phyloP scores from a whole-genome alignment of 2,329 filamentous ascomycete genomes.

The Trichoderma oligosporum region DNA sequence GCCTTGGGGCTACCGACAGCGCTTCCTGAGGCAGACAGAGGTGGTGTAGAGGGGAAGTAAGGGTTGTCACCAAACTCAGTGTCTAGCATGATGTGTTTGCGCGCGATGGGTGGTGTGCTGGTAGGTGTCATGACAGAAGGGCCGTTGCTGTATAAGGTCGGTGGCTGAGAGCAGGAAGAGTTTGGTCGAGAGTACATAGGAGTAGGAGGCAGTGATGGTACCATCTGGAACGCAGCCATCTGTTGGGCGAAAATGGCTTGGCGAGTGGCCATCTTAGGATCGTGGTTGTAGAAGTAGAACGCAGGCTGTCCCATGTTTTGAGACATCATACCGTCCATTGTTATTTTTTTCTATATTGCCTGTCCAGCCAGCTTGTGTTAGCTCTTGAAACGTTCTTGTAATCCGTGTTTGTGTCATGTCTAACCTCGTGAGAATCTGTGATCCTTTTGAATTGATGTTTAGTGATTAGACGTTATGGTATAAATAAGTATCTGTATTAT shows the following conservation, averaged over 20 bases:
- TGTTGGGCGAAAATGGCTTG: constrained; percentile 67
- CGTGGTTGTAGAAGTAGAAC: constrained; percentile 85
- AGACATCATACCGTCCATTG: constrained; percentile 62
- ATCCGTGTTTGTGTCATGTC: neutral
- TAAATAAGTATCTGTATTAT: constrained; percentile 16
- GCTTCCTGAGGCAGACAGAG: constrained; percentile 80
- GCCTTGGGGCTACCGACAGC: constrained; percentile 80
- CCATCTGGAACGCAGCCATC: constrained; percentile 41
- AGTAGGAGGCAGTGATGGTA: constrained; percentile 56
- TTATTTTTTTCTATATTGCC: constrained; percentile 27
- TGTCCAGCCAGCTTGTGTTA: constrained; percentile 2
- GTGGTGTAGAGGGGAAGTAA: constrained; percentile 81
- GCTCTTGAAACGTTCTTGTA: neutral
- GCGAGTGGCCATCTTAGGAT: constrained; percentile 66
- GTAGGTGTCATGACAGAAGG: constrained; percentile 67
- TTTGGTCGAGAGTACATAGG: constrained; percentile 63
- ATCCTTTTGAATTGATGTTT: constrained; percentile 1
- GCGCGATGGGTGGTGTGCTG: constrained; percentile 60
- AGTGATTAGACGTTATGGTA: constrained; percentile 14
- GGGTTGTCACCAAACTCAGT: constrained; percentile 67
- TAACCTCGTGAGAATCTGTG: constrained; percentile 7
- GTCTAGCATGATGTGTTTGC: constrained; percentile 79
- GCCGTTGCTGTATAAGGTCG: constrained; percentile 54
- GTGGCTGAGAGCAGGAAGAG: constrained; percentile 62
- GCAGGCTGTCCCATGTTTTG: constrained; percentile 66